Evolutionary conservation across 768 basidiomycete genomes (phyloP), one percentile per base, ranked within the genome.

Genomic region (Cystobasidiopsis lactophilus): DNA sequence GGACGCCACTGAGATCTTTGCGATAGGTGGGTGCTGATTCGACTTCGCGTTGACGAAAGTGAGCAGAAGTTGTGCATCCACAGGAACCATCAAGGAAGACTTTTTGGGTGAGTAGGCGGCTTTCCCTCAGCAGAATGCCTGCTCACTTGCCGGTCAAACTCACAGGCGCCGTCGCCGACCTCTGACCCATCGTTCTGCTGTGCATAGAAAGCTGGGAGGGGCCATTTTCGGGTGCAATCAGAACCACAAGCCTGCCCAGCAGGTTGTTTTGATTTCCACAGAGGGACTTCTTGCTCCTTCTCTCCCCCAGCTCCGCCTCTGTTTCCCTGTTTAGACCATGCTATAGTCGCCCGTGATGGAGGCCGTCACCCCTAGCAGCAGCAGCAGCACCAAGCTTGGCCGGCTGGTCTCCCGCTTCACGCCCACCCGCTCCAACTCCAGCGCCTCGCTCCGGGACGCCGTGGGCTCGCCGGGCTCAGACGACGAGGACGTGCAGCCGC

Each of bases 1-100:
- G 3, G 93, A 98, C 64, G 88, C 89, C 31, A 95, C 88, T 23
- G 89, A 96, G 68, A 93, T 98, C 60, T 88, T 89, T 23, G 41
- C 50, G 26, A 30, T 29, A 16, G 35, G 55, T 57, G 29, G 27
- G 40, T 57, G 30, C 5, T 26, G 27, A 37, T 27, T 38, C 37
- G 13, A n/a, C 33, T 44, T 11, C 21, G 9, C 18, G 38, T 86
- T 83, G 2, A 93, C 14, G 21, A 14, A 37, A 37, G 19, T 51
- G 21, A 7, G 5, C 50, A n/a, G 50, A n/a, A 51, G n/a, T 40
- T 9, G 9, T 26, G 14, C 5, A 47, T 26, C 11, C 14, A 47
- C 45, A 47, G 51, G 51, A 14, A 58, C 60, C 23, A 59, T 96
- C 67, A 98, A 96, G 70, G 91, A 95, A 67, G 91, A 95, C 65